Conservation (phyloP, 2,329 filamentous ascomycete genomes). For the Chrysosphaeria jannelii region DNA sequence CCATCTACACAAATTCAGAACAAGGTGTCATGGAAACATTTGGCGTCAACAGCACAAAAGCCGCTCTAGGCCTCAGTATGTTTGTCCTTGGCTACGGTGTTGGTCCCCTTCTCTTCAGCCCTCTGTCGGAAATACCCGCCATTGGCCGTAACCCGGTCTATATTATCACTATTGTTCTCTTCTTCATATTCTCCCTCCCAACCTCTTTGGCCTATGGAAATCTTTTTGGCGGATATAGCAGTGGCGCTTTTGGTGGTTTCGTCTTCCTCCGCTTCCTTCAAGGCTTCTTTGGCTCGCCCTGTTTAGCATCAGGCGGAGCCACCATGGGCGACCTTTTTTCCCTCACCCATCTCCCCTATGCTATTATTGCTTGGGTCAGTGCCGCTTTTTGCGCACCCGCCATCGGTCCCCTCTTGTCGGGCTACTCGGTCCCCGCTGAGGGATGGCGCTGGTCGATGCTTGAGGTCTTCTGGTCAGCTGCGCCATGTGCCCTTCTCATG, state of each 20-base stretch:
- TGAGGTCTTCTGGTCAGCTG: constrained; percentile 7
- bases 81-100: constrained; percentile 26
- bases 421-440: constrained; percentile 8
- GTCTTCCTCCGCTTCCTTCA: constrained; percentile 38
- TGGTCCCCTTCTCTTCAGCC: constrained; percentile 26
- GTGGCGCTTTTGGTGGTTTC: constrained; percentile 21
- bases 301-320: constrained; percentile 30
- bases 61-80: constrained; percentile 20
- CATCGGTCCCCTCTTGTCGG: constrained; percentile 18
- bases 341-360: constrained; percentile 32
- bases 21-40: constrained; percentile 18
- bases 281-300: constrained; percentile 29
- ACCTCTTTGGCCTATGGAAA: constrained; percentile 8
- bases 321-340: constrained; percentile 32
- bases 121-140: constrained; percentile 9
- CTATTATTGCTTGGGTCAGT: constrained; percentile 47
- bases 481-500: constrained; percentile 14
- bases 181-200: constrained; percentile 12
- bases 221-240: constrained; percentile 3
- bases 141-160: constrained; percentile 10
- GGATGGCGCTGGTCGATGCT: constrained; percentile 11
- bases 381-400: constrained; percentile 16
- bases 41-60: constrained; percentile 14
- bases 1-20: constrained; percentile 12
- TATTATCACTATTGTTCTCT: constrained; percentile 4